A percentile compares a stretch with the other conserved stretches of the same genome.
Conservation (phyloP, 108 stramenopile species). For the Cylindrotheca closterium region DNA sequence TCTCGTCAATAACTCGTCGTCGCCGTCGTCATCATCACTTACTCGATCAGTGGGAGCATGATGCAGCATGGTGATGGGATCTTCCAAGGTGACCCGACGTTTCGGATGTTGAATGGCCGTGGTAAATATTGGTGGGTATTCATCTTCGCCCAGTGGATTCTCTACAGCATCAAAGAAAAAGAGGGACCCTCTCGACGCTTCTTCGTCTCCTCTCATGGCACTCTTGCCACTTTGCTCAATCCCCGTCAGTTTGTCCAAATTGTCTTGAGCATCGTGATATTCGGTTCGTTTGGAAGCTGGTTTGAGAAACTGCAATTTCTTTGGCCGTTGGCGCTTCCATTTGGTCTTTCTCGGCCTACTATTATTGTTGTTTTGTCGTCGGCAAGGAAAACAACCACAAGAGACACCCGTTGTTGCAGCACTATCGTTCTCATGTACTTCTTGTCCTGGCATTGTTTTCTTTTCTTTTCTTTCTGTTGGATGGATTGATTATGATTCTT, state of each 20-base stretch:
- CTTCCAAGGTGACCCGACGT: neutral
- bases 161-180: conserved; percentile 39
- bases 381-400: too few relatives aligned
- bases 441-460: too few relatives aligned
- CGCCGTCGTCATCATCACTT: neutral
- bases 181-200: conserved; percentile 3
- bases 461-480: too few relatives aligned
- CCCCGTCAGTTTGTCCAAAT: too few relatives aligned
- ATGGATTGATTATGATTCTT: too few relatives aligned
- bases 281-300: too few relatives aligned
- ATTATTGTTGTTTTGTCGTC: too few relatives aligned
- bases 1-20: neutral
- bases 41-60: neutral
- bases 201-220: neutral
- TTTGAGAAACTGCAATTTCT: conserved; percentile 3
- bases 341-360: too few relatives aligned
- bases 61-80: conserved; percentile 20
- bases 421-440: neutral
- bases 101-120: conserved; percentile 14
- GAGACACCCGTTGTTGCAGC: neutral
- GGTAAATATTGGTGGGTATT: conserved; percentile 26
- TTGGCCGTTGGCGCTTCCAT: too few relatives aligned
- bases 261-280: too few relatives aligned
- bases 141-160: conserved; percentile 28
- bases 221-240: too few relatives aligned